Conservation (phyloP, 2,329 filamentous ascomycete species). For the Macrophomina tecta region DNA sequence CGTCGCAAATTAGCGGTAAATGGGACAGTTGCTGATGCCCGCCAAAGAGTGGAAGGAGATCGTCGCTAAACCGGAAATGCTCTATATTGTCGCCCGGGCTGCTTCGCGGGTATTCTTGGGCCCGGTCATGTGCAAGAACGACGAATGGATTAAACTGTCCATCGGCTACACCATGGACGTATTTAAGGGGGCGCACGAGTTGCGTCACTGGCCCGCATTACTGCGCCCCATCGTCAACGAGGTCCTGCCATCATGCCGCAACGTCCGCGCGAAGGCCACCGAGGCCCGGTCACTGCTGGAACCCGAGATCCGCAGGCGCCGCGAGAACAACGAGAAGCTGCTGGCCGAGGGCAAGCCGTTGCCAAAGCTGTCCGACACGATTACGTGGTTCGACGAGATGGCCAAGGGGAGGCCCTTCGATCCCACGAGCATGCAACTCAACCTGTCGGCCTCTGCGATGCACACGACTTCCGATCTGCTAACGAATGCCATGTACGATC, state of each 20-base stretch:
- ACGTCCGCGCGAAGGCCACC: slow-evolving; percentile 29
- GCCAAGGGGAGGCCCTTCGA: slow-evolving; percentile 30
- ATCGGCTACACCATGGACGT: neutral
- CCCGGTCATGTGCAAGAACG: neutral
- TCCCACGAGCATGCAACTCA: slow-evolving; percentile 27
- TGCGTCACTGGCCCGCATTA: neutral
- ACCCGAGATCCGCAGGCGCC: slow-evolving; percentile 41
- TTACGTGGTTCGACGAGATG: slow-evolving; percentile 31
- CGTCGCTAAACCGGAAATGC: neutral
- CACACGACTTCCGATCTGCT: slow-evolving; percentile 22
- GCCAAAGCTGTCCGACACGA: slow-evolving; percentile 5
- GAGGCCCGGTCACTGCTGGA: slow-evolving; percentile 37
- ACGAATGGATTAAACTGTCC: neutral
- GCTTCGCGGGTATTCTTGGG: neutral
- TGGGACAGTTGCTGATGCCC: neutral
- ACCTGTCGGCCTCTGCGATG: slow-evolving; percentile 31
- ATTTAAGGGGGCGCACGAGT: too few species aligned
- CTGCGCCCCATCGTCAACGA: neutral
- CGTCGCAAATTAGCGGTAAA: neutral
- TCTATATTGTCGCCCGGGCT: neutral
- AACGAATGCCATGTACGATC: neutral
- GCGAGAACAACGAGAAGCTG: neutral
- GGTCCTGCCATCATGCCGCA: slow-evolving; percentile 32
- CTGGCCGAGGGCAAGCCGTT: slow-evolving; percentile 1
- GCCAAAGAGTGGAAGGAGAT: neutral